Conservation (phyloP, 306 rosid genomes). For the Dalbergia cochinchinensis region DNA sequence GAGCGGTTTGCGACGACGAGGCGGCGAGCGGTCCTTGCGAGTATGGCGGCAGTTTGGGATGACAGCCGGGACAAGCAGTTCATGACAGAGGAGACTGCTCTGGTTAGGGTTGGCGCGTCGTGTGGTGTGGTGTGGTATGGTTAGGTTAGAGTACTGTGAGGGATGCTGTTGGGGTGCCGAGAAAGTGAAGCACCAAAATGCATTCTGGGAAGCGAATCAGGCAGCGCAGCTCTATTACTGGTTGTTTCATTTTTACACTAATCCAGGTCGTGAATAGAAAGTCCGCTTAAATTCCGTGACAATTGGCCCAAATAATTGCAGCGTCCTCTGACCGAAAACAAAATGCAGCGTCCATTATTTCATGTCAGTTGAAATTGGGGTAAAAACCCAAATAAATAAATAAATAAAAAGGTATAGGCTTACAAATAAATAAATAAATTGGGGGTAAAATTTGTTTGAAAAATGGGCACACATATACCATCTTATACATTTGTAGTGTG, state of each 20-base stretch:
- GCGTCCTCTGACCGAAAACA: no score
- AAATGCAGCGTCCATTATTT: no score
- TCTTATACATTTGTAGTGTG: no score
- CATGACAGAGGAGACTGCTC: constrained; percentile 55
- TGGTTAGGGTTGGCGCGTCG: not conserved
- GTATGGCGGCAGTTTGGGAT: constrained; percentile 55
- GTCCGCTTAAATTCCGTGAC: no score
- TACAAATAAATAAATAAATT: no score
- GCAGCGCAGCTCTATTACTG: not conserved
- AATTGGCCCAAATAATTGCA: no score
- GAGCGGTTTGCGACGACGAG: constrained; percentile 37
- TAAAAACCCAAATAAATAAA: no score
- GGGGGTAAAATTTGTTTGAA: no score
- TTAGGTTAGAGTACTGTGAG: not conserved
- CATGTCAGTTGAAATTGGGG: no score
- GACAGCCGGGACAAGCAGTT: constrained; percentile 66
- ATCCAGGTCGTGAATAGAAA: not conserved
- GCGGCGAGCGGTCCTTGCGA: constrained; percentile 51
- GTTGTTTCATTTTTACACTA: no score
- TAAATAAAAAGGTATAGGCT: no score
- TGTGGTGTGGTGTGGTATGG: not conserved
- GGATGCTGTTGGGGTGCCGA: constrained; percentile 20
- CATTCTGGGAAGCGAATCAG: constrained; percentile 2
- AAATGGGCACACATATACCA: no score
- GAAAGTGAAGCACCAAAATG: constrained; percentile 32